phyloP scores from a whole-genome alignment of 2,329 filamentous ascomycete genomes.

The Botrytis paeoniae region DNA sequence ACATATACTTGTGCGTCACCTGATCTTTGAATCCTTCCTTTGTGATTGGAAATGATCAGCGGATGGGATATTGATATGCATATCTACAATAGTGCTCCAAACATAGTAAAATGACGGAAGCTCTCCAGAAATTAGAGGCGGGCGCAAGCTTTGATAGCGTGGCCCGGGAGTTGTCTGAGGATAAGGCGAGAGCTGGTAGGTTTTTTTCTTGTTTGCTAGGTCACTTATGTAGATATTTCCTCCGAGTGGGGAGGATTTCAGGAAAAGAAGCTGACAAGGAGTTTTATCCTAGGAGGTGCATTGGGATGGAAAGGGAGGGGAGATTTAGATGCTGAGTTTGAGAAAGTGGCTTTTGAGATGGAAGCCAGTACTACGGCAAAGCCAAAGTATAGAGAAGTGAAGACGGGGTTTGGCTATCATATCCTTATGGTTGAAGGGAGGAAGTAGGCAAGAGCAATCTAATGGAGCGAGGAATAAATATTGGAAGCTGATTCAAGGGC shows the following conservation, averaged over 20 bases:
- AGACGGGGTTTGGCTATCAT: constrained; percentile 75
- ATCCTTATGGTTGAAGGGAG: constrained; percentile 66
- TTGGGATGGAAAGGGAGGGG: constrained; percentile 73
- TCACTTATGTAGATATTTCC: not conserved
- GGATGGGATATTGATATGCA: not conserved
- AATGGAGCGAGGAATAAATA: not conserved
- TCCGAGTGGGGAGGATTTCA: not conserved
- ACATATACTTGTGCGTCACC: constrained; percentile 52
- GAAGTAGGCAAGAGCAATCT: constrained; percentile 28
- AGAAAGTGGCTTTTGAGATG: constrained; percentile 67
- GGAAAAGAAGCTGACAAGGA: not conserved
- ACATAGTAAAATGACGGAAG: constrained; percentile 74
- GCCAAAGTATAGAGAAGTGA: constrained; percentile 66
- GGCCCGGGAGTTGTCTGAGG: constrained; percentile 69
- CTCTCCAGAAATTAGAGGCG: constrained; percentile 61
- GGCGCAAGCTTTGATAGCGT: constrained; percentile 74
- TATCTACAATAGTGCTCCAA: constrained; percentile 59
- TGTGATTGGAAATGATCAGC: not conserved
- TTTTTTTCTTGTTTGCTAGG: constrained; percentile 10
- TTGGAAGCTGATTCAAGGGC: not conserved
- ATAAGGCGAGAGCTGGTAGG: constrained; percentile 67
- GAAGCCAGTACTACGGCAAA: constrained; percentile 61
- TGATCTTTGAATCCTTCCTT: not conserved
- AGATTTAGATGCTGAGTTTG: constrained; percentile 65
- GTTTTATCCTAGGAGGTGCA: constrained; percentile 54